These are phyloP conservation scores for Guyanaporus albipodus DNA, from an alignment of 768 basidiomycete genomes.

Conservation along the genomic window DNA sequence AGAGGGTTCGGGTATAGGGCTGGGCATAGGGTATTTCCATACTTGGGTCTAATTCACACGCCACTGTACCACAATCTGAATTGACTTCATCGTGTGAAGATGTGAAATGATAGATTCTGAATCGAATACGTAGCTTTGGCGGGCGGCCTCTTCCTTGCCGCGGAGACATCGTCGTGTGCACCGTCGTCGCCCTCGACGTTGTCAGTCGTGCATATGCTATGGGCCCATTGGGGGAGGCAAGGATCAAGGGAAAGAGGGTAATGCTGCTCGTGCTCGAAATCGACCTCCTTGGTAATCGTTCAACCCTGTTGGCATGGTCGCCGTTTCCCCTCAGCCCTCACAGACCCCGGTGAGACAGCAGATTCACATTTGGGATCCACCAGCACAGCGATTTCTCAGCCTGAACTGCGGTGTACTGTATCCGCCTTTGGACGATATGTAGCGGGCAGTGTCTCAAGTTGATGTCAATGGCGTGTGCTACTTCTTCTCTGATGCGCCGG, in stretches of 20 bases:
- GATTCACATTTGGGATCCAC: slow-evolving; percentile 22
- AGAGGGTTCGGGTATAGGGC: slow-evolving; percentile 61
- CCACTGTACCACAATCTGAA: slow-evolving; percentile 20
- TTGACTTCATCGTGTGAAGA: slow-evolving; percentile 8
- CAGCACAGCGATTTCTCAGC: slow-evolving; percentile 3
- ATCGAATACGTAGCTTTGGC: not conserved
- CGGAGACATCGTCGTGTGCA: not conserved
- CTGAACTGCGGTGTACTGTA: not conserved
- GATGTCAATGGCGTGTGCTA: no score
- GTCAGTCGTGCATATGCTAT: not conserved
- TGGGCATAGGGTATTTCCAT: slow-evolving; percentile 33
- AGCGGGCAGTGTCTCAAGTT: slow-evolving; percentile 11
- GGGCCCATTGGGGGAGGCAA: no score
- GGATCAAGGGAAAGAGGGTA: slow-evolving; percentile 1
- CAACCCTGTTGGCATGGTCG: slow-evolving; percentile 20
- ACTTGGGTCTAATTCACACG: slow-evolving; percentile 15
- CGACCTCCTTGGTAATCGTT: slow-evolving; percentile 11
- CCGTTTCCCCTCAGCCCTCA: slow-evolving; percentile 18
- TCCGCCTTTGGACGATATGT: not conserved
- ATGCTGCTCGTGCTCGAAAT: not conserved
- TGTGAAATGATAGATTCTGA: slow-evolving; percentile 6
- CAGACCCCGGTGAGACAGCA: slow-evolving; percentile 1
- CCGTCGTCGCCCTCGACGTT: not conserved
- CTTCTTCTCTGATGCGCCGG: slow-evolving; percentile 10
- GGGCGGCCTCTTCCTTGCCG: no score